These are phyloP conservation scores for Eutypa lata DNA, from an alignment of 2,329 filamentous ascomycete genomes.

Conservation along the genomic window DNA sequence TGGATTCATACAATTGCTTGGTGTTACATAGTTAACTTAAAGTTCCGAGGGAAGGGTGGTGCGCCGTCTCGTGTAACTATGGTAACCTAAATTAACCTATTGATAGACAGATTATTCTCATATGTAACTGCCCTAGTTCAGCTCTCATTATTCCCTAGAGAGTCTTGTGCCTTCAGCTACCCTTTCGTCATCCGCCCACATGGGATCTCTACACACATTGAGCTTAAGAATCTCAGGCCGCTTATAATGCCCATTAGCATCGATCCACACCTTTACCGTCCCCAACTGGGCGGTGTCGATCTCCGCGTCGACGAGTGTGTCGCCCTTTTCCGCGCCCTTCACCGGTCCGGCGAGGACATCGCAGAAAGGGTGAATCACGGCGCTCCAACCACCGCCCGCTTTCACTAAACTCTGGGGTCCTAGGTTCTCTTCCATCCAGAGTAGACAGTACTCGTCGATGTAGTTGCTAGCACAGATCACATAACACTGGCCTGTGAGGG, in stretches of 20 bases:
- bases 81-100: too few species aligned
- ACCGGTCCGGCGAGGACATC: constrained; percentile 22
- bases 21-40: too few species aligned
- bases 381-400: constrained; percentile 26
- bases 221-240: background rate
- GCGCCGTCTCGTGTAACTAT: too few species aligned
- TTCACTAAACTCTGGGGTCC: constrained; percentile 26
- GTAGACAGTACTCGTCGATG: constrained; percentile 37
- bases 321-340: background rate
- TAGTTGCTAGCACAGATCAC: constrained; percentile 40
- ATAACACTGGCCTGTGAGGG: constrained; percentile 41
- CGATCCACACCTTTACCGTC: background rate
- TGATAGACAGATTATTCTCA: too few species aligned
- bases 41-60: too few species aligned
- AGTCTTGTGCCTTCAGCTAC: too few species aligned
- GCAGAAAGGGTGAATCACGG: constrained; percentile 29
- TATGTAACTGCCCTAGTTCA: too few species aligned
- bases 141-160: too few species aligned
- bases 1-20: too few species aligned
- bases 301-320: background rate
- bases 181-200: background rate
- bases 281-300: background rate
- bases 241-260: background rate
- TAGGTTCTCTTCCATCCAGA: constrained; percentile 32
- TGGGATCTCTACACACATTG: background rate